phyloP scores from a whole-genome alignment of 2,329 filamentous ascomycete genomes.

The Nothophoma quercina region DNA sequence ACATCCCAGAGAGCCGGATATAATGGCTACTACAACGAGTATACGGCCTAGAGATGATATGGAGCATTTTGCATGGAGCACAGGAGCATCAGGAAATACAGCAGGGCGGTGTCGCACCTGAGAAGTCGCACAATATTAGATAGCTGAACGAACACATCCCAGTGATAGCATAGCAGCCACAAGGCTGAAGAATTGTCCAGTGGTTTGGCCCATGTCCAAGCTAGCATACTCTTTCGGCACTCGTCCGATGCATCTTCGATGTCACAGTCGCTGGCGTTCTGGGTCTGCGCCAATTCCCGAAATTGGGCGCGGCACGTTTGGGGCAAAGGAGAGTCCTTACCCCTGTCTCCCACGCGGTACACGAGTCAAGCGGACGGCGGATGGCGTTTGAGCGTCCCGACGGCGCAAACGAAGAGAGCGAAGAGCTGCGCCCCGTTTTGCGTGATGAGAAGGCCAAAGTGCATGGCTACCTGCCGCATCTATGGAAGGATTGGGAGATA shows the following conservation, averaged over 20 bases:
- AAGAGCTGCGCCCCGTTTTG: background rate
- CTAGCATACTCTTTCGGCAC: background rate
- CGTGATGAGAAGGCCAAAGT: background rate
- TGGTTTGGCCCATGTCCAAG: background rate
- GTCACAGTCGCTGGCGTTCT: background rate
- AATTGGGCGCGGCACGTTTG: constrained; percentile 10
- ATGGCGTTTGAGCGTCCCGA: constrained; percentile 6
- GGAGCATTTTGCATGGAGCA: constrained; percentile 32
- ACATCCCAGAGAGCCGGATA: constrained; percentile 46
- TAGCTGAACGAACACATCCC: background rate
- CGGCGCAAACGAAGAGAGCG: background rate
- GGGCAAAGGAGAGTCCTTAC: background rate
- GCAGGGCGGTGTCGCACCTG: constrained; percentile 5
- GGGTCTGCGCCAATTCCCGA: constrained; percentile 4
- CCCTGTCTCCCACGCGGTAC: constrained; percentile 18
- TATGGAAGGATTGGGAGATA: background rate
- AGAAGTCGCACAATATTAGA: constrained; percentile 3
- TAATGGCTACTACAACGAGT: constrained; percentile 10
- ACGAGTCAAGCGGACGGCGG: constrained; percentile 13
- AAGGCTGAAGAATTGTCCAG: background rate
- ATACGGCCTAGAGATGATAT: too few relatives aligned
- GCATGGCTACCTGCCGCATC: constrained; percentile 2
- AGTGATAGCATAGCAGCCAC: background rate
- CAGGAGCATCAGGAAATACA: constrained; percentile 21
- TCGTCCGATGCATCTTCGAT: background rate